Conservation (phyloP, 176 grass and related monocot genomes). For the Avena atlantica region DNA sequence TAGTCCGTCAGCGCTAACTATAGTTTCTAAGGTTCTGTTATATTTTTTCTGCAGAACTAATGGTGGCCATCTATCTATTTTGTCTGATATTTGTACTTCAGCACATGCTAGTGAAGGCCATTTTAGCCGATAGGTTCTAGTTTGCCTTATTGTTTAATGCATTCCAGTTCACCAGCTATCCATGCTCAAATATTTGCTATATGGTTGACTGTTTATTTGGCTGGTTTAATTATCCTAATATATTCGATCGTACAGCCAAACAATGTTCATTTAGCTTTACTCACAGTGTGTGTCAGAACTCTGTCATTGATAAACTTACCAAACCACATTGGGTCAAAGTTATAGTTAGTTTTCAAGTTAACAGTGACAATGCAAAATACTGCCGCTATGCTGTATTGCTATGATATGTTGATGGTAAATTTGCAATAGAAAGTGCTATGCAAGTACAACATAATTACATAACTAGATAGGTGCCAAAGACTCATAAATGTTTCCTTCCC, state of each 20-base stretch:
- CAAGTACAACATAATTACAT: constrained; percentile 2
- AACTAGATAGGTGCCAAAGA: constrained; percentile 22
- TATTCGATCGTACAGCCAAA: background rate
- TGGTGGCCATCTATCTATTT: constrained; percentile 17
- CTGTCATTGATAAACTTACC: background rate
- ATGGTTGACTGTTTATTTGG: background rate
- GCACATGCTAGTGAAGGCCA: constrained; percentile 37
- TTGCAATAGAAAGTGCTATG: constrained; percentile 30
- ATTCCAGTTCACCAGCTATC: constrained; percentile 34
- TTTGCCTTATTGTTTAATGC: background rate
- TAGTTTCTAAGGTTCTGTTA: constrained; percentile 17
- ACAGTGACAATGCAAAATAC: constrained; percentile 5
- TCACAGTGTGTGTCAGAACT: constrained; percentile 11
- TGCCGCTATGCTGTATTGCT: constrained; percentile 33
- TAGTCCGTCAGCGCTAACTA: constrained; percentile 25
- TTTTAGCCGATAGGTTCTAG: background rate
- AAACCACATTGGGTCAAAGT: background rate
- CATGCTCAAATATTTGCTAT: constrained; percentile 24
- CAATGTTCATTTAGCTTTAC: constrained; percentile 13
- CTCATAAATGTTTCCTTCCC: constrained; percentile 19
- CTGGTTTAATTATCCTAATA: constrained; percentile 19
- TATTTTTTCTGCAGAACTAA: background rate
- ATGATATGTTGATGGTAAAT: constrained; percentile 33
- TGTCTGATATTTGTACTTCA: constrained; percentile 23
- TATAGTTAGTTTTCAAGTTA: constrained; percentile 4